Evolutionary conservation across 176 grass and related monocot species (phyloP).

Genomic region (Aegilops umbellulata): DNA sequence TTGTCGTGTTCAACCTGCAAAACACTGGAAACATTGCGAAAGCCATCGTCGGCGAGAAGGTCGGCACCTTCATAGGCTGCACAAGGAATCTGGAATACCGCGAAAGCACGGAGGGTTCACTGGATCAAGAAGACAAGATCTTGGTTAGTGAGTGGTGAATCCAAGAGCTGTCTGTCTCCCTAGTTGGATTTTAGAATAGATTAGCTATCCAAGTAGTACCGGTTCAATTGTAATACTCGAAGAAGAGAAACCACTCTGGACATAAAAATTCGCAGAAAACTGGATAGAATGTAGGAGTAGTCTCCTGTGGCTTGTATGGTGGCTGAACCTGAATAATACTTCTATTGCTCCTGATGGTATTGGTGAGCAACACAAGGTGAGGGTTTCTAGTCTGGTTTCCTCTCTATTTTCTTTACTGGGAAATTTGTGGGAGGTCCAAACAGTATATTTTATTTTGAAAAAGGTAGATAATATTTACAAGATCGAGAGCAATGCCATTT

Average conservation of each 20-base stretch:
- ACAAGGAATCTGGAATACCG: constrained; percentile 23
- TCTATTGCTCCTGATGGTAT: neutral
- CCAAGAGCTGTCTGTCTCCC: neutral
- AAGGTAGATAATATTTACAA: neutral
- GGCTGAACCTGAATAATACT: neutral
- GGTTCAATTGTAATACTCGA: neutral
- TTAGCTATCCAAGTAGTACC: constrained; percentile 13
- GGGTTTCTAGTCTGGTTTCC: neutral
- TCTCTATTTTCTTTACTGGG: neutral
- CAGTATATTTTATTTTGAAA: neutral
- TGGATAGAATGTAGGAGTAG: neutral
- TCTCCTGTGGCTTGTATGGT: neutral
- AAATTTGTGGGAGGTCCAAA: neutral
- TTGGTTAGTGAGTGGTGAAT: constrained; percentile 47
- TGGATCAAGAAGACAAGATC: constrained; percentile 37
- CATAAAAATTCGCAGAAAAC: neutral
- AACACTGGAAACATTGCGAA: constrained; percentile 89
- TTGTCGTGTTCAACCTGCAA: constrained; percentile 96
- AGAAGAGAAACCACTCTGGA: neutral
- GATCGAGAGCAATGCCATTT: neutral
- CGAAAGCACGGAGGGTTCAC: constrained; percentile 5
- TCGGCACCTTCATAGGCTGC: constrained; percentile 77
- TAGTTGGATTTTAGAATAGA: constrained; percentile 26
- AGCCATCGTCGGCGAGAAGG: constrained; percentile 89
- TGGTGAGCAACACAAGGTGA: neutral